Conservation (phyloP, 129 eudicot species). For the Oenanthe sinensis region DNA sequence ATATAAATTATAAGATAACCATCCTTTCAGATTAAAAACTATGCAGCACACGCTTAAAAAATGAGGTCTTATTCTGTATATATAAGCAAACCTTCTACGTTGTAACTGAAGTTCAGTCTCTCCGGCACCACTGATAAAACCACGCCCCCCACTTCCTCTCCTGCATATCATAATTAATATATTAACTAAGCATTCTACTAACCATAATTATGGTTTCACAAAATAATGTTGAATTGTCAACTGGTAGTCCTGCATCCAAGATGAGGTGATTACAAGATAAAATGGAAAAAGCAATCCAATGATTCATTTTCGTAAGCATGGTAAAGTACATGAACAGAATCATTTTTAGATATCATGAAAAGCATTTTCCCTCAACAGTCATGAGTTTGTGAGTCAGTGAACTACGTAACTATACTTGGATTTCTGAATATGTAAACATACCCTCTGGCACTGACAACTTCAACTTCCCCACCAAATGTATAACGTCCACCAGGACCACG, state of each 20-base stretch:
- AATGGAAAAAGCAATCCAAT: not conserved
- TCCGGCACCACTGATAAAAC: conserved; percentile 96
- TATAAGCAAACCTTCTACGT: conserved; percentile 66
- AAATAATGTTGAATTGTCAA: not conserved
- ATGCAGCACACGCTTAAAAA: not conserved
- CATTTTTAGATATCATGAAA: not conserved
- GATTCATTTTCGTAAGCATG: not conserved
- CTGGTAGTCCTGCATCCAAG: not conserved
- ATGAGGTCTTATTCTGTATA: not conserved
- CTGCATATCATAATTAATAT: conserved; percentile 28
- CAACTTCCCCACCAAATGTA: conserved; percentile 86
- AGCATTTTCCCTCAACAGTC: not conserved
- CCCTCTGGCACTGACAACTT: conserved; percentile 99
- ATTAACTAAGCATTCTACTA: conserved; percentile 2
- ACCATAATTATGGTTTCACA: not conserved
- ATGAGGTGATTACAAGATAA: not conserved
- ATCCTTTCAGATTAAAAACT: not conserved
- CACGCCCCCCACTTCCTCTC: conserved; percentile 98
- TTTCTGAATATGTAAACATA: conserved; percentile 12
- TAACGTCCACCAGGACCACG: conserved; percentile 79
- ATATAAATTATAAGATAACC: not conserved
- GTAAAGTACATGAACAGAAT: not conserved
- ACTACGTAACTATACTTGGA: not conserved
- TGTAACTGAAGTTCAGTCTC: conserved; percentile 98
- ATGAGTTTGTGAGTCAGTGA: not conserved